A percentile compares a stretch with the other conserved stretches of the same genome.
Evolutionary conservation across 2,329 filamentous ascomycete genomes (phyloP).

Genomic region (Colletotrichum sansevieriae): DNA sequence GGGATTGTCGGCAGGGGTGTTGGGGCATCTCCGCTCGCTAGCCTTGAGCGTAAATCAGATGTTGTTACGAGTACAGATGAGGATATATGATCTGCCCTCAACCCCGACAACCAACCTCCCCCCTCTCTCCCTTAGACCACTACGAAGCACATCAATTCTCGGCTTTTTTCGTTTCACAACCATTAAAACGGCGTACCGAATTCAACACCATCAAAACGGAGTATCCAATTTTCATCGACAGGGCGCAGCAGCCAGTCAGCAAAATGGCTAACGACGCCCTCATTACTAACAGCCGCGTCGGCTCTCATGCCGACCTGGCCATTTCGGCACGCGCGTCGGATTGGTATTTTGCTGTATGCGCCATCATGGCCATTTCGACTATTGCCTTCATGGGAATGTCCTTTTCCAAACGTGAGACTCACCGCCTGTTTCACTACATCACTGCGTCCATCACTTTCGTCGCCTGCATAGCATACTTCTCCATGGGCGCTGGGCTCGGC

Average conservation of each 20-base stretch:
- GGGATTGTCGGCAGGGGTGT: constrained; percentile 29
- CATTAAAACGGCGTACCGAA: background rate
- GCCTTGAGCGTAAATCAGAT: constrained; percentile 11
- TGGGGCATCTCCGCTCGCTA: constrained; percentile 3
- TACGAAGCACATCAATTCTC: too few species aligned
- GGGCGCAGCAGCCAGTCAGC: background rate
- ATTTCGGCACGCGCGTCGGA: constrained; percentile 72
- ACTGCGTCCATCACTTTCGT: constrained; percentile 70
- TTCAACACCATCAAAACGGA: background rate
- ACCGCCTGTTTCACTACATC: constrained; percentile 75
- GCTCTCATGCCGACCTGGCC: constrained; percentile 66
- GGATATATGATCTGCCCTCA: constrained; percentile 26
- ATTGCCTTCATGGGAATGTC: constrained; percentile 66
- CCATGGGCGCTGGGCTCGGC: constrained; percentile 76
- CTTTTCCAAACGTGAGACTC: constrained; percentile 64
- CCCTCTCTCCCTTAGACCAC: too few species aligned
- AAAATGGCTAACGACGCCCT: constrained; percentile 59
- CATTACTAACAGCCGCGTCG: constrained; percentile 58
- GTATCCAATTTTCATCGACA: background rate
- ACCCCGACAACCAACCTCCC: background rate
- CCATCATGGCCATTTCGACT: constrained; percentile 68
- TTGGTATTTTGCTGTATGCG: constrained; percentile 73
- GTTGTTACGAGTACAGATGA: constrained; percentile 11
- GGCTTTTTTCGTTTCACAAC: background rate
- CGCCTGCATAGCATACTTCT: constrained; percentile 73